Percentiles rank a stretch among this genome's conserved stretches.
Evolutionary conservation across 768 basidiomycete genomes (phyloP).

Genomic region (Boletus bicolor): DNA sequence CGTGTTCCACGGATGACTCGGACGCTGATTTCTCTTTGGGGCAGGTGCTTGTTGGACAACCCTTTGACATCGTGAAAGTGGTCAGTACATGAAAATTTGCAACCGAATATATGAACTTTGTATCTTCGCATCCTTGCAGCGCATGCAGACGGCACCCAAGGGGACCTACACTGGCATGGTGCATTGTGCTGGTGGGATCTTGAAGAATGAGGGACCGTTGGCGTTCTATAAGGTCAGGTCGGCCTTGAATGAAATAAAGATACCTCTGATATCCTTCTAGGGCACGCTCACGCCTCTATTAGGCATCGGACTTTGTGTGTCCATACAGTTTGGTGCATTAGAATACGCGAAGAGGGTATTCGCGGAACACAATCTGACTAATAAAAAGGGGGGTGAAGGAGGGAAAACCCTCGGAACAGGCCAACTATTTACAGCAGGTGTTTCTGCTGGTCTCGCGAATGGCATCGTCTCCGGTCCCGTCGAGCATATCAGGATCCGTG

Average conservation of each 20-base stretch:
- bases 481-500: conserved; percentile 88
- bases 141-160: conserved; percentile 91
- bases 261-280: conserved; percentile 37
- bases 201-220: conserved; percentile 87
- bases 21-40: conserved; percentile 8
- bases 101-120: conserved; percentile 1
- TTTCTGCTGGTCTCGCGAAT: conserved; percentile 85
- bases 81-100: conserved; percentile 44
- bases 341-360: conserved; percentile 85
- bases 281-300: conserved; percentile 88
- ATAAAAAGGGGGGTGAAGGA: conserved; percentile 61
- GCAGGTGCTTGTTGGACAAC: conserved; percentile 86
- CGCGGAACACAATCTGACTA: conserved; percentile 53
- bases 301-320: conserved; percentile 92
- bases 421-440: conserved; percentile 77
- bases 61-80: conserved; percentile 97
- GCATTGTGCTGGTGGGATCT: conserved; percentile 84
- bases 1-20: background rate
- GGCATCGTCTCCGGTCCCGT: conserved; percentile 94
- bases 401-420: conserved; percentile 54
- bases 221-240: conserved; percentile 87
- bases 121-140: conserved; percentile 41
- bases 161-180: conserved; percentile 89
- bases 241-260: background rate
- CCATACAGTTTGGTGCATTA: conserved; percentile 91